Conservation (phyloP, 2,329 filamentous ascomycete genomes). For the Pleomassaria siparia region DNA sequence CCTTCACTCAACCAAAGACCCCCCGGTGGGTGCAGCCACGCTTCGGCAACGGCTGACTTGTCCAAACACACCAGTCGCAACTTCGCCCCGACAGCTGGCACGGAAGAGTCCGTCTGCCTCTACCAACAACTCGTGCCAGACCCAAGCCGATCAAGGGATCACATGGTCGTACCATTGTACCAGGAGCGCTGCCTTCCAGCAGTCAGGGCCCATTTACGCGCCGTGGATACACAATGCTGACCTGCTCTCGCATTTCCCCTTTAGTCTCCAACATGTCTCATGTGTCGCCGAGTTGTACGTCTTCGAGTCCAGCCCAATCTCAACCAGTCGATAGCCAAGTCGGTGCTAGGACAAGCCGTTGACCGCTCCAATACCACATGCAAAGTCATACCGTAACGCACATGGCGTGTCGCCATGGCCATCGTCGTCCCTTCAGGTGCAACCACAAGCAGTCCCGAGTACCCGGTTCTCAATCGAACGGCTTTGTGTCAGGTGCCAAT, state of each 20-base stretch:
- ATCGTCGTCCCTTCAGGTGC: slow-evolving; percentile 20
- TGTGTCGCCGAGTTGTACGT: slow-evolving; percentile 1
- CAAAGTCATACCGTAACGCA: slow-evolving; percentile 21
- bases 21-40: background rate
- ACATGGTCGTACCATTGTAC: background rate
- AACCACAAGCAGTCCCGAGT: slow-evolving; percentile 32
- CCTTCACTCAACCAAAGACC: slow-evolving; percentile 3
- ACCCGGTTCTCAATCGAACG: slow-evolving; percentile 36
- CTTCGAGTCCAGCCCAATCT: background rate
- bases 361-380: slow-evolving; percentile 13
- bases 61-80: slow-evolving; percentile 14
- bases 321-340: background rate
- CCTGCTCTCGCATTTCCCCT: slow-evolving; percentile 1
- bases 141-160: background rate
- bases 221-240: background rate
- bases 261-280: slow-evolving; percentile 3
- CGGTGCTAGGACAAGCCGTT: slow-evolving; percentile 1
- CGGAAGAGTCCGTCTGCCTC: background rate
- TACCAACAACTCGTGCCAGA: background rate
- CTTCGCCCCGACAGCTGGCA: slow-evolving; percentile 9
- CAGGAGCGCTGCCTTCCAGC: background rate
- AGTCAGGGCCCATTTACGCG: background rate
- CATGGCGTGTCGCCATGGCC: slow-evolving; percentile 26
- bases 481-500: slow-evolving; percentile 36
- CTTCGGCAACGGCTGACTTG: slow-evolving; percentile 11